Evolutionary conservation across 1,284 basidiomycete species (phyloP), one percentile per base, ranked within the genome.

Genomic region (Crepidotus sp.): DNA sequence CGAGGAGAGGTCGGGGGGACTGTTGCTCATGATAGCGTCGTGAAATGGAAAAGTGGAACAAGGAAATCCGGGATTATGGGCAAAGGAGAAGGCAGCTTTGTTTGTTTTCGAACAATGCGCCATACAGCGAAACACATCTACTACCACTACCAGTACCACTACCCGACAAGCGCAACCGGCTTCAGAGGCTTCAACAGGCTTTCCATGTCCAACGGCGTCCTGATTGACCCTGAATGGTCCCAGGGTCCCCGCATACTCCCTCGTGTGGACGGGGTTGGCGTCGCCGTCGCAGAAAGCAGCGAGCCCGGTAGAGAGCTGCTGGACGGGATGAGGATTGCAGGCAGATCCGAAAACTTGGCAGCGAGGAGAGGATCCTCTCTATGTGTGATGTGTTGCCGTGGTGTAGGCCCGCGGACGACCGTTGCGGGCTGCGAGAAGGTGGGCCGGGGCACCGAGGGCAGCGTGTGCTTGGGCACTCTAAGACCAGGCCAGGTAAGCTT

Each of bases 1-100:
- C 56, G 79, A 69, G 43, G 81, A 77, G 55, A 88, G 75, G 68
- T 87, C 83, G 52, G 84, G 83, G 33, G 83, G 77, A 55, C 81
- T 77, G 61, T 65, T 76, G 57, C 81, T 83, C 84, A 83, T 89
- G 73, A 76, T 22, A 6, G 21, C 21, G 21, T 22, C 21, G 21
- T 22, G 21, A 22, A 22, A 22, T 3, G 21, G 6, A 6, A 22
- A 6, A 22, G 3, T 22, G 21, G 21, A 6, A 6, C 21, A 6
- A 6, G 21, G 21, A 6, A 6, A 22, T 22, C 4, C 21, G 6
- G 21, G 6, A 22, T 6, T 22, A 4, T 3, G 6, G 6, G 21
- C 3, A 22, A 3, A 22, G 21, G 21, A 22, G 3, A 4, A 4
- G 21, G 21, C 21, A 22, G 21, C 6, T 22, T 7, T 29, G 10